Percentiles rank a stretch among this genome's conserved stretches.
These are phyloP conservation scores for Wallacemonas sp. DNA, from an alignment of 208 protist genomes.

Conservation along the genomic window DNA sequence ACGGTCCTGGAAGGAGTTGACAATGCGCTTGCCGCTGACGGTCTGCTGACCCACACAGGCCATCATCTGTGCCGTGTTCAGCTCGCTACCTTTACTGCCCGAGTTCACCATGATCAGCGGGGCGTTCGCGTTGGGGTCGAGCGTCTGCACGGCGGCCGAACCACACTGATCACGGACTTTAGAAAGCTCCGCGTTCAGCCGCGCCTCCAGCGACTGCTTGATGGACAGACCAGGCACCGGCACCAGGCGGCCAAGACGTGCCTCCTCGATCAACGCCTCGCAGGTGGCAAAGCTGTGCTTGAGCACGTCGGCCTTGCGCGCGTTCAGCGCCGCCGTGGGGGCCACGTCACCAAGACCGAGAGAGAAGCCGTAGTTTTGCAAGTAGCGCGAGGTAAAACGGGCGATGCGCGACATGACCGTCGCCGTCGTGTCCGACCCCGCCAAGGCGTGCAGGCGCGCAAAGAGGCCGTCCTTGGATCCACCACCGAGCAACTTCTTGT, in stretches of 20 bases:
- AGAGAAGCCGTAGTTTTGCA: constrained; percentile 98
- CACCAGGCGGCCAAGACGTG: constrained; percentile 90
- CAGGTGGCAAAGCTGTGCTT: constrained; percentile 92
- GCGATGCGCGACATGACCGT: constrained; percentile 96
- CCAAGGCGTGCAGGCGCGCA: constrained; percentile 93
- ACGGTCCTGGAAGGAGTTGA: constrained; percentile 97
- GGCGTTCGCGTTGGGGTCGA: constrained; percentile 94
- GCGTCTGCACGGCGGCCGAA: constrained; percentile 93
- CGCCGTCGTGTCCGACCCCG: constrained; percentile 84
- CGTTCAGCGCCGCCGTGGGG: constrained; percentile 88
- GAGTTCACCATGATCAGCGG: constrained; percentile 99
- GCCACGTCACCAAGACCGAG: constrained; percentile 99
- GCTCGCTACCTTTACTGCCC: constrained; percentile 96
- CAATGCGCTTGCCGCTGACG: constrained; percentile 97
- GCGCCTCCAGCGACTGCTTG: constrained; percentile 94
- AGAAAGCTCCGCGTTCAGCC: constrained; percentile 96
- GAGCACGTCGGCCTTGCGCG: constrained; percentile 93
- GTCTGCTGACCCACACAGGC: constrained; percentile 99
- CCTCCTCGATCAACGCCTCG: constrained; percentile 93
- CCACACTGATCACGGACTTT: constrained; percentile 98
- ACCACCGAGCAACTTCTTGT: constrained; percentile 97
- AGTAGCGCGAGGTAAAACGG: constrained; percentile 92
- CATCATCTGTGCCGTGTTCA: constrained; percentile 99
- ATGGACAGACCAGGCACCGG: constrained; percentile 94
- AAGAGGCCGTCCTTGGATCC: constrained; percentile 96